Percentiles rank a stretch among this genome's conserved stretches.
phyloP scores from a whole-genome alignment of 2,329 filamentous ascomycete genomes.

The Bipolaris zeicola region DNA sequence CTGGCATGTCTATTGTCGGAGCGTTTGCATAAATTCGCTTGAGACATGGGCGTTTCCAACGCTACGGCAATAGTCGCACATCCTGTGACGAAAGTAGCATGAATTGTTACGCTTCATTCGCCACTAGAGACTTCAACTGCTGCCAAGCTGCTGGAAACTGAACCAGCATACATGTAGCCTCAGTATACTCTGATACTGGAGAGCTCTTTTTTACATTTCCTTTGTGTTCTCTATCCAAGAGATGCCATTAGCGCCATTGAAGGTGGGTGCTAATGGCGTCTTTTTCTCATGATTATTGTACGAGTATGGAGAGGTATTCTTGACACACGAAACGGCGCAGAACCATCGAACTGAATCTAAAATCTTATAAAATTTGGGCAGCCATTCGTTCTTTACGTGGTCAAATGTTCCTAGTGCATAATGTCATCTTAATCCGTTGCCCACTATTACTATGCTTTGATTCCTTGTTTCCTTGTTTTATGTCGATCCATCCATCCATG shows the following conservation, averaged over 20 bases:
- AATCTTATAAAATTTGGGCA: conserved; percentile 39
- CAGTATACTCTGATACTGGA: neutral
- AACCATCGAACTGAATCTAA: conserved; percentile 15
- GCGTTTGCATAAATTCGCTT: conserved; percentile 8
- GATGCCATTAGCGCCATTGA: neutral
- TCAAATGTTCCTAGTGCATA: conserved; percentile 35
- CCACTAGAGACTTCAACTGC: neutral
- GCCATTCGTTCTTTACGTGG: conserved; percentile 43
- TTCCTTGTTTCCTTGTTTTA: neutral
- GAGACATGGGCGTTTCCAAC: neutral
- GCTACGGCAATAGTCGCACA: neutral
- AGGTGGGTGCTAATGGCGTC: neutral
- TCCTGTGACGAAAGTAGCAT: neutral
- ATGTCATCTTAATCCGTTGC: conserved; percentile 46
- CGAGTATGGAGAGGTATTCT: conserved; percentile 18
- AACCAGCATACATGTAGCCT: neutral
- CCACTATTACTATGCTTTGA: conserved; percentile 33
- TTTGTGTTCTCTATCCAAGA: neutral
- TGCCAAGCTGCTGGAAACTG: neutral
- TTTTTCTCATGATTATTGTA: conserved; percentile 18
- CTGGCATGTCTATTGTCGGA: conserved; percentile 39
- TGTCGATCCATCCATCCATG: neutral
- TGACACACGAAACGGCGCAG: conserved; percentile 9
- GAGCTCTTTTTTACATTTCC: neutral
- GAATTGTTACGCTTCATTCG: neutral